phyloP scores from a whole-genome alignment of 495 filamentous ascomycete species.

The Aspergillus mulundensis region DNA sequence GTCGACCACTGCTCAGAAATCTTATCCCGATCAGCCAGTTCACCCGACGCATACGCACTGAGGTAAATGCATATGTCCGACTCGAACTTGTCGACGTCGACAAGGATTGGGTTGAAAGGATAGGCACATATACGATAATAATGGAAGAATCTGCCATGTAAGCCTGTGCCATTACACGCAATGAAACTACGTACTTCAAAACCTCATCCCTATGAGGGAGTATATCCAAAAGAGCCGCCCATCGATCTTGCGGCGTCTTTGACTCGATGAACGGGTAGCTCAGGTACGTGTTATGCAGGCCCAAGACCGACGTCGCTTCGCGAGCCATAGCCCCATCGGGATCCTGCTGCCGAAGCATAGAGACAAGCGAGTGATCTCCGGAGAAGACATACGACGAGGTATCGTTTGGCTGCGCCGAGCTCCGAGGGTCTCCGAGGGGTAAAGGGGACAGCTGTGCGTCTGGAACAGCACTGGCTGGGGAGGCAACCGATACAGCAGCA shows the following conservation, averaged over 20 bases:
- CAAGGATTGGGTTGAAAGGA: conserved; percentile 49
- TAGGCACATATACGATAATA: conserved; percentile 46
- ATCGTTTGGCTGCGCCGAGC: conserved; percentile 12
- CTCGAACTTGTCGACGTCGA: conserved; percentile 46
- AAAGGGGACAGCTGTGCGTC: background rate
- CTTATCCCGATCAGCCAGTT: conserved; percentile 16
- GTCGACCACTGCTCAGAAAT: conserved; percentile 30
- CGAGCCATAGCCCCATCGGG: conserved; percentile 40
- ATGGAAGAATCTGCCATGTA: conserved; percentile 39
- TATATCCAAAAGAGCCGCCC: conserved; percentile 26
- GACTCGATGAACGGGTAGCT: conserved; percentile 61
- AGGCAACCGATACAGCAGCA: background rate
- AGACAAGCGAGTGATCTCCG: conserved; percentile 37
- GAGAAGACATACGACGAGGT: conserved; percentile 32
- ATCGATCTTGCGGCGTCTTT: conserved; percentile 27
- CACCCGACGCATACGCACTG: conserved; percentile 30
- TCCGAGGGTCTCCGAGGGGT: background rate
- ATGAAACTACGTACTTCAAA: conserved; percentile 24
- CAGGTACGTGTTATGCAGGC: conserved; percentile 66
- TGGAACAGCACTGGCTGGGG: background rate
- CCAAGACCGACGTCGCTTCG: conserved; percentile 49
- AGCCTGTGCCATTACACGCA: background rate
- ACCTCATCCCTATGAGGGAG: conserved; percentile 30
- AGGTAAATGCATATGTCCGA: conserved; percentile 44
- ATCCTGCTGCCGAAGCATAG: conserved; percentile 48